phyloP scores from a whole-genome alignment of 805 yeast species.

The Saccharomycopsis sp. region DNA sequence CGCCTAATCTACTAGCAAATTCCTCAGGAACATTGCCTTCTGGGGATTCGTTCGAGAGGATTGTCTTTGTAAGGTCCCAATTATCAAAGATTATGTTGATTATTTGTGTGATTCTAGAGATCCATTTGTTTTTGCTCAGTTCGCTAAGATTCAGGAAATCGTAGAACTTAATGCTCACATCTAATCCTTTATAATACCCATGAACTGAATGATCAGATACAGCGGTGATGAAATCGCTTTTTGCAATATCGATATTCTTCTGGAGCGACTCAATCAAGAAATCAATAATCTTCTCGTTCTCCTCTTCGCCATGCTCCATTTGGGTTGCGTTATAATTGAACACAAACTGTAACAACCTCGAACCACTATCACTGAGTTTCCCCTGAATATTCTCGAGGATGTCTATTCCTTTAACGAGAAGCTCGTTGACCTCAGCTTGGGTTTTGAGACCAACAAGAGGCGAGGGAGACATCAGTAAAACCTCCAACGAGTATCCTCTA shows the following conservation, averaged over 20 bases:
- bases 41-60: conserved; percentile 63
- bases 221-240: conserved; percentile 34
- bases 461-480: conserved; percentile 41
- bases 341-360: conserved; percentile 53
- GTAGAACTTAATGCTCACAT: conserved; percentile 35
- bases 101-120: conserved; percentile 15
- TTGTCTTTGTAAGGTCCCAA: conserved; percentile 40
- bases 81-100: conserved; percentile 22
- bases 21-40: conserved; percentile 55
- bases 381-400: conserved; percentile 33
- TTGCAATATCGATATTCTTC: conserved; percentile 30
- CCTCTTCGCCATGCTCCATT: conserved; percentile 26
- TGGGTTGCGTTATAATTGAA: conserved; percentile 30
- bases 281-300: conserved; percentile 13
- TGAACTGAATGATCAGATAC: conserved; percentile 48
- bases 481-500: conserved; percentile 42
- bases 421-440: conserved; percentile 22
- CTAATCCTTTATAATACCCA: conserved; percentile 61
- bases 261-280: conserved; percentile 32
- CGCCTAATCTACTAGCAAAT: conserved; percentile 25
- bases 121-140: conserved; percentile 3
- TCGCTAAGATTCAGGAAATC: conserved; percentile 18
- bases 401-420: conserved; percentile 23
- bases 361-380: conserved; percentile 75
- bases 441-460: conserved; percentile 26